Conservation (phyloP, 768 basidiomycete species). For the Pilatotrama ljubarskyi region DNA sequence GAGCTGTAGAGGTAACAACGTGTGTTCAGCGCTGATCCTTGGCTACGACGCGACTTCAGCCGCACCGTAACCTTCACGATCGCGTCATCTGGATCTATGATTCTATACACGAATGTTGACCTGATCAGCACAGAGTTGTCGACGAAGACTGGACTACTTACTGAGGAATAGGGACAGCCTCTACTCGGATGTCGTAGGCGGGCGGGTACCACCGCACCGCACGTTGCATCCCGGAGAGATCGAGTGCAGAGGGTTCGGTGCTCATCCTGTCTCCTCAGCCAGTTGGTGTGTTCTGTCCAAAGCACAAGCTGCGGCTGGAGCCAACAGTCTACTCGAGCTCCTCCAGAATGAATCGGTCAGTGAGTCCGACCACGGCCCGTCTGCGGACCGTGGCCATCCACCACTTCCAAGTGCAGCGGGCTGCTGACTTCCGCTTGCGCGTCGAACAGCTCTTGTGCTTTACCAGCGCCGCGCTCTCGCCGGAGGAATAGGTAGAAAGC, state of each 20-base stretch:
- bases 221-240: conserved; percentile 24
- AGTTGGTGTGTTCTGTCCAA: too few relatives aligned
- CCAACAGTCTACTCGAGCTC: too few relatives aligned
- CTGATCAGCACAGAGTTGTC: background rate
- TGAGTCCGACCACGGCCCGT: too few relatives aligned
- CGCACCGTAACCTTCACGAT: conserved; percentile 72
- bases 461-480: too few relatives aligned
- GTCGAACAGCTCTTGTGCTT: too few relatives aligned
- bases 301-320: too few relatives aligned
- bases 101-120: conserved; percentile 38
- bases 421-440: too few relatives aligned
- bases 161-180: conserved; percentile 56
- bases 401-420: too few relatives aligned
- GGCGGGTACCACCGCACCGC: conserved; percentile 69
- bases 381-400: too few relatives aligned
- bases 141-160: conserved; percentile 27
- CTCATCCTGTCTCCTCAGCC: background rate
- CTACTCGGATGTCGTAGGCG: conserved; percentile 70
- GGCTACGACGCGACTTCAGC: background rate
- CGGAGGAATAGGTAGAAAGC: too few relatives aligned
- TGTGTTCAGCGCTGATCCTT: too few relatives aligned
- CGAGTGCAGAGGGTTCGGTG: background rate
- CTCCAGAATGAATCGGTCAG: too few relatives aligned
- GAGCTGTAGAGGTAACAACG: conserved; percentile 40
- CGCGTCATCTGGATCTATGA: conserved; percentile 73